Conservation (phyloP, 106 monocot species). For the Platanthera zijinensis region DNA sequence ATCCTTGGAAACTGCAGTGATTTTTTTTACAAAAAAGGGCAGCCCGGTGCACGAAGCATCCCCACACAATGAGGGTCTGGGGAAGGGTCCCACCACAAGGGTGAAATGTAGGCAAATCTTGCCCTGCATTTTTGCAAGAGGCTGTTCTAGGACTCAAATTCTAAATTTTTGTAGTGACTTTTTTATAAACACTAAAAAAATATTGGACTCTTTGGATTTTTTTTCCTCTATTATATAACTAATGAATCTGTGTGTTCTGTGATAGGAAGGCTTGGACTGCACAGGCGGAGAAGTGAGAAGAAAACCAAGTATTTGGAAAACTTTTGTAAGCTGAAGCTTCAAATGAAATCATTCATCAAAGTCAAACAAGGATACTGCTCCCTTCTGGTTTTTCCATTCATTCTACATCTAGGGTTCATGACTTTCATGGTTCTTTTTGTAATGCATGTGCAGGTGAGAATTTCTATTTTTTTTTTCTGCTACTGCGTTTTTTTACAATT, state of each 20-base stretch:
- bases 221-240: neutral
- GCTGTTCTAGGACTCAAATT: no score
- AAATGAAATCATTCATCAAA: constrained; percentile 9
- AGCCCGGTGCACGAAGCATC: no score
- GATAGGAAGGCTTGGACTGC: constrained; percentile 32
- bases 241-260: constrained; percentile 1
- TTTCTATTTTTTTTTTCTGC: neutral
- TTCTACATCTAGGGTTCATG: constrained; percentile 80
- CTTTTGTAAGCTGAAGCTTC: constrained; percentile 4
- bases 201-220: no score
- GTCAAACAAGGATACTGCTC: constrained; percentile 24
- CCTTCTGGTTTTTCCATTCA: constrained; percentile 61
- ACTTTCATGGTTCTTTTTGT: constrained; percentile 62
- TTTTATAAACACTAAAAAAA: no score
- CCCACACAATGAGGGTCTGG: no score
- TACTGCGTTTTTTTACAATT: neutral
- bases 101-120: no score
- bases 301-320: constrained; percentile 6
- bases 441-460: constrained; percentile 90
- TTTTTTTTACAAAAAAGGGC: no score
- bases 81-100: no score
- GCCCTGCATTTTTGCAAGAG: no score
- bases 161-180: no score
- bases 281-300: constrained; percentile 24
- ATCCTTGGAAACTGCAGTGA: no score